A percentile compares a stretch with the other conserved stretches of the same genome.
These are phyloP conservation scores for Phytophthora hybrid DNA, from an alignment of 352 stramenopile species.

Conservation along the genomic window DNA sequence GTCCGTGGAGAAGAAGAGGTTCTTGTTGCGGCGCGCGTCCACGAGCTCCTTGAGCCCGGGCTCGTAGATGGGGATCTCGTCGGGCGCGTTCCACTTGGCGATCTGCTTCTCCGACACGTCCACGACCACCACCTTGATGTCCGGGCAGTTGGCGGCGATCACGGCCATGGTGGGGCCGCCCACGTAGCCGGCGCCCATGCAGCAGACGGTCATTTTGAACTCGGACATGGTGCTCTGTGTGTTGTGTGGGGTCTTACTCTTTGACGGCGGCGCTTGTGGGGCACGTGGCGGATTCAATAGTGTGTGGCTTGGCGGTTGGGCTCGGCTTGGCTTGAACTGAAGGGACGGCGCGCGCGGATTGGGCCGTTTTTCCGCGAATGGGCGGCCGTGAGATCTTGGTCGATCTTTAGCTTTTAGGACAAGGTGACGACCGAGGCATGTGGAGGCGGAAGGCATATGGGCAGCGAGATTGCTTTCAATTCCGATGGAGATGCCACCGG, in stretches of 20 bases:
- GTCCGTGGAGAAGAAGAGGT: slow-evolving; percentile 99
- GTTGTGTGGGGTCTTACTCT: slow-evolving; percentile 6
- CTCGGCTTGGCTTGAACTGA: slow-evolving; percentile 16
- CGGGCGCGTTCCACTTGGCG: slow-evolving; percentile 96
- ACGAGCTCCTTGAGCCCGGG: slow-evolving; percentile 98
- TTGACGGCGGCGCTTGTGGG: not conserved
- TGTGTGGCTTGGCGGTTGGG: slow-evolving; percentile 10
- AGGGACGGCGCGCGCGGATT: slow-evolving; percentile 11
- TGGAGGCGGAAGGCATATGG: not conserved
- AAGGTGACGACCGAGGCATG: slow-evolving; percentile 8
- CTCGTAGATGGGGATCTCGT: slow-evolving; percentile 99
- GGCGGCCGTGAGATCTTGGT: slow-evolving; percentile 6
- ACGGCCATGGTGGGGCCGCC: slow-evolving; percentile 99
- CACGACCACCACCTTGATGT: slow-evolving; percentile 98
- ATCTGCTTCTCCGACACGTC: slow-evolving; percentile 97
- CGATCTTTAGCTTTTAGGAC: slow-evolving; percentile 6
- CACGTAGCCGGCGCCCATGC: slow-evolving; percentile 99
- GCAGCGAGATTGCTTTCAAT: not conserved
- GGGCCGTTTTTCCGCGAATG: slow-evolving; percentile 24
- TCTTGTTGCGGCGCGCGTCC: slow-evolving; percentile 90
- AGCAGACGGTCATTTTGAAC: slow-evolving; percentile 94
- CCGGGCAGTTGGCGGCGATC: slow-evolving; percentile 97
- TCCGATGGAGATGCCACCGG: not conserved
- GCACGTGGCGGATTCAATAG: slow-evolving; percentile 41
- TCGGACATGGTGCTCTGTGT: slow-evolving; percentile 30